Evolutionary conservation across 345 rosid genomes (phyloP).

Genomic region (Citrus inodora): DNA sequence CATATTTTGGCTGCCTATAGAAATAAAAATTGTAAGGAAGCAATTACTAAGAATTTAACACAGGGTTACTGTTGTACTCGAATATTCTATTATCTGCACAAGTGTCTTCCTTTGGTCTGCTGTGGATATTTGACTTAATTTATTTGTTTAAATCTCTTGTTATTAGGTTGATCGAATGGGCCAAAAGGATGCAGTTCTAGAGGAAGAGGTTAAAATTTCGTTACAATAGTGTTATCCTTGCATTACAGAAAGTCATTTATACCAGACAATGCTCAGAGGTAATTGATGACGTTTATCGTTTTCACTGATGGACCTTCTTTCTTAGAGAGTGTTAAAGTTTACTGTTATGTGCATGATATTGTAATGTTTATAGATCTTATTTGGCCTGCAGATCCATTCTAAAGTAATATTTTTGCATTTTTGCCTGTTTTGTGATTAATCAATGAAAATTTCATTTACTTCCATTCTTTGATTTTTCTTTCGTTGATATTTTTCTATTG

Average conservation of each 20-base stretch:
- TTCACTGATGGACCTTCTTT: neutral
- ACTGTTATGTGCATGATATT: neutral
- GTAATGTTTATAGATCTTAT: neutral
- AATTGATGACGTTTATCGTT: neutral
- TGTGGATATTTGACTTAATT: neutral
- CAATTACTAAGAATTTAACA: neutral
- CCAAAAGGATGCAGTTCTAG: constrained; percentile 66
- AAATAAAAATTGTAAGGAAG: neutral
- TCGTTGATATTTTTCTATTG: neutral
- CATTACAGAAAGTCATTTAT: constrained; percentile 94
- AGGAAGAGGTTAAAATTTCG: constrained; percentile 84
- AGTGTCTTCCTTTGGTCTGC: neutral
- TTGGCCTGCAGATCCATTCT: neutral
- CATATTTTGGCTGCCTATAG: neutral
- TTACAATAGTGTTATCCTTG: constrained; percentile 63
- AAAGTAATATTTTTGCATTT: neutral
- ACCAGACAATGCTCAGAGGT: constrained; percentile 95
- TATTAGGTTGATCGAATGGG: constrained; percentile 78
- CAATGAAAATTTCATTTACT: neutral
- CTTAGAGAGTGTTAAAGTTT: neutral
- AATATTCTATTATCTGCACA: neutral
- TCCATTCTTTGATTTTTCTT: neutral
- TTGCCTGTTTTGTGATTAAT: neutral
- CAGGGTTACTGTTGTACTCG: neutral
- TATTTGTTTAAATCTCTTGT: constrained; percentile 22